Percentiles rank a stretch among this genome's conserved stretches.
These are phyloP conservation scores for Mortierella alpina DNA, from an alignment of 192 early-diverging fungal genomes.

Conservation along the genomic window DNA sequence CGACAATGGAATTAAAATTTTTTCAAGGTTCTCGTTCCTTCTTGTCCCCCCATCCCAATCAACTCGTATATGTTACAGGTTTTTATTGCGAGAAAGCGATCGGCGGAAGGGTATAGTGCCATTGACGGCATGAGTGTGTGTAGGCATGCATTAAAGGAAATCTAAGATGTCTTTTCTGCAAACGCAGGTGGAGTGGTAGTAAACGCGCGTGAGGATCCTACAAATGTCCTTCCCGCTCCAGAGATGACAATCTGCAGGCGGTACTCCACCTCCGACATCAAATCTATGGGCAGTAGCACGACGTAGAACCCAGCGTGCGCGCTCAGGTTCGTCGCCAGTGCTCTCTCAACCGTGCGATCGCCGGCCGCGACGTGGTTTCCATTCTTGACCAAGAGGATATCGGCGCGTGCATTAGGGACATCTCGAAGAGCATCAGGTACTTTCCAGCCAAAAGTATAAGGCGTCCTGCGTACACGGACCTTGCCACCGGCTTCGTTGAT, in stretches of 20 bases:
- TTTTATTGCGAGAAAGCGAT: no score
- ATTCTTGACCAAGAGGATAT: slow-evolving; percentile 6
- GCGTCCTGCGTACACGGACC: neutral
- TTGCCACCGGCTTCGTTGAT: neutral
- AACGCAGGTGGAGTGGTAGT: neutral
- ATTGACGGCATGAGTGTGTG: no score
- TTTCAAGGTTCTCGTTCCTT: no score
- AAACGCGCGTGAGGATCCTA: slow-evolving; percentile 9
- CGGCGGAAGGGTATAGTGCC: no score
- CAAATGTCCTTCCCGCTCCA: slow-evolving; percentile 12
- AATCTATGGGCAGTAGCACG: slow-evolving; percentile 10
- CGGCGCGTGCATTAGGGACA: neutral
- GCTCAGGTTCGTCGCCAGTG: slow-evolving; percentile 3
- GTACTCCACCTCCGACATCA: neutral
- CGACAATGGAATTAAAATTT: no score
- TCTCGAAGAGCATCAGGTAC: neutral
- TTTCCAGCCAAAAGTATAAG: slow-evolving; percentile 15
- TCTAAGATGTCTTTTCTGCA: neutral
- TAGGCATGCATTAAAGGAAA: no score
- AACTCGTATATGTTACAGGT: no score
- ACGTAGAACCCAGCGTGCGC: neutral
- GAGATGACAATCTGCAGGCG: slow-evolving; percentile 9
- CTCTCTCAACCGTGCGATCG: neutral
- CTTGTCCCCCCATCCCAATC: no score
- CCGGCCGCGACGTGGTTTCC: no score